Percentiles rank a stretch among this genome's conserved stretches.
phyloP scores from a whole-genome alignment of 2,329 filamentous ascomycete genomes.

The Cladosporium sp. region DNA sequence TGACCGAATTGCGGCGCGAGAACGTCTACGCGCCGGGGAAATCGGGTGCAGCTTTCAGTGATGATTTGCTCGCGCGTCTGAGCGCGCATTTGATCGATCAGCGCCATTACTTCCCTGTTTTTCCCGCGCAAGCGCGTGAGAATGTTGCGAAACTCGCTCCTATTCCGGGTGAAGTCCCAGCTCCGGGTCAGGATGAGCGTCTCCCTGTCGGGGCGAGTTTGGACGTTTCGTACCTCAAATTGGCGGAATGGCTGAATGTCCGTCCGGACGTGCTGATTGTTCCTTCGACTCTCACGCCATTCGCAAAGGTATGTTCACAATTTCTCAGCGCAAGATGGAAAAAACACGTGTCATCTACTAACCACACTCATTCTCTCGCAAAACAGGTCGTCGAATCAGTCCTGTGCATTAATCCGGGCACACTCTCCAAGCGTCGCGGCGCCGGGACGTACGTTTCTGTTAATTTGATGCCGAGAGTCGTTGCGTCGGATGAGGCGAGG shows the following conservation, averaged over 20 bases:
- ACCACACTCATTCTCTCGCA: too few species aligned
- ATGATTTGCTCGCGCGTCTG: constrained; percentile 63
- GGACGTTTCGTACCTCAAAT: constrained; percentile 77
- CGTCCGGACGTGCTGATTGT: constrained; percentile 78
- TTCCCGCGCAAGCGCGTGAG: constrained; percentile 69
- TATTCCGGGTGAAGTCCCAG: constrained; percentile 39
- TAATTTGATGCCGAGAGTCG: constrained; percentile 61
- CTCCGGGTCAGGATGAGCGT: constrained; percentile 38
- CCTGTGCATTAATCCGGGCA: constrained; percentile 84
- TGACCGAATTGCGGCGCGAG: constrained; percentile 61
- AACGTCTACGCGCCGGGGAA: constrained; percentile 75
- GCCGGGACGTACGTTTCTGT: constrained; percentile 83
- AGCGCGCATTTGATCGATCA: constrained; percentile 80
- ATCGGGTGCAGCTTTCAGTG: constrained; percentile 59
- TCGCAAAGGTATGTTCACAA: constrained; percentile 67
- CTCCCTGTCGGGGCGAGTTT: constrained; percentile 69
- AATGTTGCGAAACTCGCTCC: constrained; percentile 54
- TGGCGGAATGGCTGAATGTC: constrained; percentile 86
- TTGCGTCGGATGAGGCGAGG: constrained; percentile 53
- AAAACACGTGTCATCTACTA: too few species aligned
- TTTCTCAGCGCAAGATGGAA: not conserved
- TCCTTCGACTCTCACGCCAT: constrained; percentile 77
- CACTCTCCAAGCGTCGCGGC: constrained; percentile 75
- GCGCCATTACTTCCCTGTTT: constrained; percentile 84
- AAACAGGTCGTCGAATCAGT: constrained; percentile 88